A percentile compares a stretch with the other conserved stretches of the same genome.
Conservation (phyloP, 306 rosid species). For the Corylus americana region DNA sequence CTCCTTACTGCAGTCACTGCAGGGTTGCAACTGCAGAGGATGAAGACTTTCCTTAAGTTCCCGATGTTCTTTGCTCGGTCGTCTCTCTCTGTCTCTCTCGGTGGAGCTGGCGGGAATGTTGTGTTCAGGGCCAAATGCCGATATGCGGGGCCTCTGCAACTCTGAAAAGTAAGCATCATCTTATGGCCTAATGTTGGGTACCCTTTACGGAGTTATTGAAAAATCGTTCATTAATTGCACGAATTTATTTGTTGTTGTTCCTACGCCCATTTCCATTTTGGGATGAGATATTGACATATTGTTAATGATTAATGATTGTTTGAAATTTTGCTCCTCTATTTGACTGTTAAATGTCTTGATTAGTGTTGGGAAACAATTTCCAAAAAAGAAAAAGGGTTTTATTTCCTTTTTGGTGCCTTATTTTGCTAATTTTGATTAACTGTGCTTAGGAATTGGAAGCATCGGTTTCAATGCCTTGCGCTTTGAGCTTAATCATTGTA, state of each 20-base stretch:
- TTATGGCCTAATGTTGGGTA: background rate
- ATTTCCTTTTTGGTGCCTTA: background rate
- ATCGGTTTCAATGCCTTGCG: background rate
- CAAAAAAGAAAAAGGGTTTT: background rate
- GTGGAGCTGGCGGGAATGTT: conserved; percentile 31
- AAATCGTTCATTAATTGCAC: background rate
- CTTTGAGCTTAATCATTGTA: background rate
- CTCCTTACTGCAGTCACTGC: background rate
- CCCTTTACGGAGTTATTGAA: background rate
- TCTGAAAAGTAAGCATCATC: background rate
- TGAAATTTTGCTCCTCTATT: background rate
- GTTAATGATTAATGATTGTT: background rate
- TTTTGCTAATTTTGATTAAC: background rate
- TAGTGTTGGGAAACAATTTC: background rate
- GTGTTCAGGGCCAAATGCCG: background rate
- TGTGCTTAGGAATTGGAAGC: background rate
- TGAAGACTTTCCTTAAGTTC: background rate
- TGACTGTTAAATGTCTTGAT: background rate
- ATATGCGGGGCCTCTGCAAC: background rate
- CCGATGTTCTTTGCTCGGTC: background rate
- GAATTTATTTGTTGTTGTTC: background rate
- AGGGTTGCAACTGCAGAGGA: background rate
- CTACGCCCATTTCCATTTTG: background rate
- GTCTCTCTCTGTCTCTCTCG: background rate
- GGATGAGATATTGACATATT: background rate